Evolutionary conservation across 2,329 filamentous ascomycete genomes (phyloP), one percentile per base, ranked within the genome.

Genomic region (Sporothrix brunneoviolacea): DNA sequence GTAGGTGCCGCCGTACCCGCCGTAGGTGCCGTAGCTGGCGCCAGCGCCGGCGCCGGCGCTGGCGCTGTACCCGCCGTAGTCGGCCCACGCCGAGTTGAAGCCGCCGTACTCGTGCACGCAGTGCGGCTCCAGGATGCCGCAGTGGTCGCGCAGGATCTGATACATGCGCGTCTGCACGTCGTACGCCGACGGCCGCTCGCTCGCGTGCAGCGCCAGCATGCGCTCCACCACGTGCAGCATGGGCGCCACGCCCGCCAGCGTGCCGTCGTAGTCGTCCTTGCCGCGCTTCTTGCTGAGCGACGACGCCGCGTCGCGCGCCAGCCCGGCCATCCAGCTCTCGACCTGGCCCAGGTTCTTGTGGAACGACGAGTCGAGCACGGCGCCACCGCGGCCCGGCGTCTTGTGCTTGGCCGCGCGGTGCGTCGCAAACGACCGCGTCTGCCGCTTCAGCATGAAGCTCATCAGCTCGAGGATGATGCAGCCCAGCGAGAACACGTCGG

Each of bases 391-490:
- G 0, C 76, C 75, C 13, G 74, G 65, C 36, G 68, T 76, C 61
- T 82, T 83, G 62, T 84, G 80, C 61, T 82, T 83, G 4, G 79
- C 75, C 1, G 79, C 75, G 6, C 86, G 81, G 62, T 87, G 82
- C 21, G 79, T 74, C 30, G 79, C 71, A 60, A 89, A 88, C 22
- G 82, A 77, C 44, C 78, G 75, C 1, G 79, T 74, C 48, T 82
- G 79, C 57, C 83, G 82, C 63, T 87, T 86, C 53, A 88, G 65
- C 51, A 86, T 70, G 60, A 86, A 82, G 19, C 81, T 82, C 18
- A 89, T 62, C 27, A 90, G 75, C 56, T 91, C 86, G 15, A 89
- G 70, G 54, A 85, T 85, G 46, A 89, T 74, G 62, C 84, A 86
- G 9, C 80, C 86, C 1, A 89, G 71, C 3, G 84, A 86, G 66